A percentile compares a stretch with the other conserved stretches of the same genome.
Conservation (phyloP, 345 rosid genomes). For the Euphorbia tirucalli region DNA sequence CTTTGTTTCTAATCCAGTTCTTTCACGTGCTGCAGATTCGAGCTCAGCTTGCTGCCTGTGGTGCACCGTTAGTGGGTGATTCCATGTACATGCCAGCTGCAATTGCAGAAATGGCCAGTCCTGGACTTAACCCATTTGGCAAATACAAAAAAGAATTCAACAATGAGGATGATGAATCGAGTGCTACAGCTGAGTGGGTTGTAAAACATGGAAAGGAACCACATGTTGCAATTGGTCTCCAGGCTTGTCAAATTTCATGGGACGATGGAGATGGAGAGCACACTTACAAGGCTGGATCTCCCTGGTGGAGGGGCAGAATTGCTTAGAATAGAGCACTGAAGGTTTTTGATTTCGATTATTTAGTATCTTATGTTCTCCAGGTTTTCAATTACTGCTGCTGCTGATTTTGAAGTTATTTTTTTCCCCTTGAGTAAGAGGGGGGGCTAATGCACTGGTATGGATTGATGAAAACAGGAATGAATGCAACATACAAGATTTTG, state of each 20-base stretch:
- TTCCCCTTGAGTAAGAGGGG: too few relatives aligned
- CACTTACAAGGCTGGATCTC: constrained; percentile 69
- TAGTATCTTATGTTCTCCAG: neutral
- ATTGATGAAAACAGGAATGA: too few relatives aligned
- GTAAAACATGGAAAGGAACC: constrained; percentile 75
- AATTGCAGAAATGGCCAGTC: constrained; percentile 57
- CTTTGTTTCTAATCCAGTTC: neutral
- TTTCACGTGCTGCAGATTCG: constrained; percentile 54
- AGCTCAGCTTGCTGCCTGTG: constrained; percentile 85
- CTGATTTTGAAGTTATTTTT: too few relatives aligned
- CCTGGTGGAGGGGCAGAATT: constrained; percentile 68
- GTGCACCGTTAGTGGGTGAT: constrained; percentile 88
- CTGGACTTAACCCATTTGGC: constrained; percentile 70
- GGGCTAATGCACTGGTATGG: too few relatives aligned
- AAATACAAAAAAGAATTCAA: constrained; percentile 32
- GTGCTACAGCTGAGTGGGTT: constrained; percentile 63
- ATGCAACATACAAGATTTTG: too few relatives aligned
- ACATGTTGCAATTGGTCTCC: constrained; percentile 70
- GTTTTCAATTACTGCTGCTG: too few relatives aligned
- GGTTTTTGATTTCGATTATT: constrained; percentile 4
- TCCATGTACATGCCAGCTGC: constrained; percentile 90
- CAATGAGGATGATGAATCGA: constrained; percentile 42
- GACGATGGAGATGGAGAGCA: constrained; percentile 64
- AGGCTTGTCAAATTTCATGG: constrained; percentile 93
- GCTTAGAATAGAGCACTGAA: constrained; percentile 8